phyloP scores from a whole-genome alignment of 495 filamentous ascomycete genomes.

The Lineolata rhizophorae region DNA sequence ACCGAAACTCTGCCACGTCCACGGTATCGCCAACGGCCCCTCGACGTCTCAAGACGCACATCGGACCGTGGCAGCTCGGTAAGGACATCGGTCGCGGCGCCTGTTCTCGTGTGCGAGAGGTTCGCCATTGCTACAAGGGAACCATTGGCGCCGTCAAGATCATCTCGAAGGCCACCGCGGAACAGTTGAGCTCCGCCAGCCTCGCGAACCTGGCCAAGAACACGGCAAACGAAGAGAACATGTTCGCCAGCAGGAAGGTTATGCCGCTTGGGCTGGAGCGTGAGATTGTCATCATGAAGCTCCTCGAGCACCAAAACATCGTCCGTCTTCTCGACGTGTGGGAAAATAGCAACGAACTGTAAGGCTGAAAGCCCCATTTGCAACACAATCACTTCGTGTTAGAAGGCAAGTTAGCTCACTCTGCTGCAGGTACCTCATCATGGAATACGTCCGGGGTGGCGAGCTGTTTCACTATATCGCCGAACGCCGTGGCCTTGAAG shows the following conservation, averaged over 20 bases:
- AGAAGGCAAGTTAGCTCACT: too few species aligned
- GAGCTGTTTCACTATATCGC: slow-evolving; percentile 75
- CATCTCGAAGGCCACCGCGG: slow-evolving; percentile 52
- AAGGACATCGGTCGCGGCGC: slow-evolving; percentile 69
- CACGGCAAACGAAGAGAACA: slow-evolving; percentile 10
- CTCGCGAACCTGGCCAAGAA: slow-evolving; percentile 38
- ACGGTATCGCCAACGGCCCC: slow-evolving; percentile 39
- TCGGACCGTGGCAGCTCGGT: slow-evolving; percentile 81
- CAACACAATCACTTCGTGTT: neutral
- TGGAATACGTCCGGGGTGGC: slow-evolving; percentile 84
- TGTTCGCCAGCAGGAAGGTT: slow-evolving; percentile 21
- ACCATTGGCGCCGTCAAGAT: slow-evolving; percentile 85
- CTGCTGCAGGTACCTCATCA: slow-evolving; percentile 79
- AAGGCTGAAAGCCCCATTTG: slow-evolving; percentile 16
- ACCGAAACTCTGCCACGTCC: slow-evolving; percentile 53
- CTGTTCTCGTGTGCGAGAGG: slow-evolving; percentile 62
- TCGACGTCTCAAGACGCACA: slow-evolving; percentile 43
- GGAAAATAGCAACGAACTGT: slow-evolving; percentile 91
- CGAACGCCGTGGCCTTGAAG: slow-evolving; percentile 38
- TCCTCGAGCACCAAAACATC: slow-evolving; percentile 83
- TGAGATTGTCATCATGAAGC: slow-evolving; percentile 87
- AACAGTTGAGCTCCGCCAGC: slow-evolving; percentile 50
- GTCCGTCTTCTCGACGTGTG: slow-evolving; percentile 84
- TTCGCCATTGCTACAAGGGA: slow-evolving; percentile 49
- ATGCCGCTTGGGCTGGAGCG: slow-evolving; percentile 79